Percentiles rank a stretch among this genome's conserved stretches.
These are phyloP conservation scores for Sporothrix schenckii DNA, from an alignment of 2,329 filamentous ascomycete genomes.

Conservation along the genomic window DNA sequence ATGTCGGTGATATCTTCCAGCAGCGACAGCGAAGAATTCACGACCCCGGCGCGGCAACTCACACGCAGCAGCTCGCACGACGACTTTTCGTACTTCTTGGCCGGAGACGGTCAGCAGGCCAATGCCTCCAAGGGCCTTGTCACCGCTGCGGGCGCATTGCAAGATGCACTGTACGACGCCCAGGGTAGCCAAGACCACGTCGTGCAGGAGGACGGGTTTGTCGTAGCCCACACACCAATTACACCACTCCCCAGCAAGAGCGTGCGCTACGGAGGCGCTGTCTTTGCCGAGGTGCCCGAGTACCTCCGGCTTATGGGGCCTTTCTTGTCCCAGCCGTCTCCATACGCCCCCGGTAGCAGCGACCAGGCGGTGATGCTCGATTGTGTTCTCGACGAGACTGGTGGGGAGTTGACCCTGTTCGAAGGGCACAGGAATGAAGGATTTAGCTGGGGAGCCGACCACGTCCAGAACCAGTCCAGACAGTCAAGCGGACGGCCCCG, in stretches of 20 bases:
- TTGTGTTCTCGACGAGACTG: neutral
- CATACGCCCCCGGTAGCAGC: neutral
- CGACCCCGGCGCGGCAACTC: neutral
- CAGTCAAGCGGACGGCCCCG: neutral
- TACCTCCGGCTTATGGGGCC: constrained; percentile 32
- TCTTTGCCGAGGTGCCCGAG: constrained; percentile 32
- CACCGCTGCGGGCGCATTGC: neutral
- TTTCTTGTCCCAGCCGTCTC: constrained; percentile 21
- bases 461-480: neutral
- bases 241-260: neutral
- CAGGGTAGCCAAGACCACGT: no score
- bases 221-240: neutral
- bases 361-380: constrained; percentile 20
- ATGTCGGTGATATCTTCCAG: neutral
- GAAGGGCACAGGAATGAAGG: neutral
- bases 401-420: neutral
- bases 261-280: constrained; percentile 28
- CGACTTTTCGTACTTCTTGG: neutral
- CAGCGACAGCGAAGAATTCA: neutral
- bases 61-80: constrained; percentile 21
- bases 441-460: neutral
- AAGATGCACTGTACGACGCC: neutral
- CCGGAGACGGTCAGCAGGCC: no score
- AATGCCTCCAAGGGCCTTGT: no score
- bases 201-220: no score